Evolutionary conservation across 1,284 basidiomycete genomes (phyloP).

Genomic region (Chondrostereum purpureum): DNA sequence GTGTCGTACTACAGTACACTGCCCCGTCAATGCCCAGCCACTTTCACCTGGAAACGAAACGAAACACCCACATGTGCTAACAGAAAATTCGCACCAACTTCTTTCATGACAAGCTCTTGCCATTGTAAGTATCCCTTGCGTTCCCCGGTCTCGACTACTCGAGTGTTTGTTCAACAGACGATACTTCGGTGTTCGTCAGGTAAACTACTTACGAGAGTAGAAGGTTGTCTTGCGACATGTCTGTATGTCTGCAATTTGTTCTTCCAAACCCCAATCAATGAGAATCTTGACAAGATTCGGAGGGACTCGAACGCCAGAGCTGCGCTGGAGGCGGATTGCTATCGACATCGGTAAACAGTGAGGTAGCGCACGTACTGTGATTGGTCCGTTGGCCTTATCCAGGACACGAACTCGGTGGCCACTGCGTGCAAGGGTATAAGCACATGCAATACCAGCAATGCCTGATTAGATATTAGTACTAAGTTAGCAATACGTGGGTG

Average conservation of each 20-base stretch:
- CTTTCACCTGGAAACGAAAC: conserved; percentile 1
- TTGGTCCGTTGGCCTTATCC: conserved; percentile 29
- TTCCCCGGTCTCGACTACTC: conserved; percentile 37
- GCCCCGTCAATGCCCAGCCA: too few relatives aligned
- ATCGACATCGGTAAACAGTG: neutral
- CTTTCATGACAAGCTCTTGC: conserved; percentile 45
- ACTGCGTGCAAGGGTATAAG: conserved; percentile 37
- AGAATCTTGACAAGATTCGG: conserved; percentile 49
- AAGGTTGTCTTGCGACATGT: conserved; percentile 22
- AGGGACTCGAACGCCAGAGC: conserved; percentile 39
- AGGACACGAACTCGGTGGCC: conserved; percentile 49
- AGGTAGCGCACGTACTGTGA: conserved; percentile 13
- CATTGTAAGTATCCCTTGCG: conserved; percentile 41
- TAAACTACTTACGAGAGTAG: conserved; percentile 19
- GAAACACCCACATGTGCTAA: conserved; percentile 35
- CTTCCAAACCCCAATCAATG: conserved; percentile 41
- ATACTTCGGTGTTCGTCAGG: neutral
- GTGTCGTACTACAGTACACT: conserved; percentile 39
- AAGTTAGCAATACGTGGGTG: too few relatives aligned
- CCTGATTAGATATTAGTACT: too few relatives aligned
- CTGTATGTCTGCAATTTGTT: conserved; percentile 25
- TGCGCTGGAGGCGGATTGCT: conserved; percentile 17
- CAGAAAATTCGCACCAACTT: conserved; percentile 48
- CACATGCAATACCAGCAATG: conserved; percentile 37
- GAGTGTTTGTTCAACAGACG: neutral